phyloP scores from a whole-genome alignment of 768 basidiomycete genomes.

The Mycena maculata region DNA sequence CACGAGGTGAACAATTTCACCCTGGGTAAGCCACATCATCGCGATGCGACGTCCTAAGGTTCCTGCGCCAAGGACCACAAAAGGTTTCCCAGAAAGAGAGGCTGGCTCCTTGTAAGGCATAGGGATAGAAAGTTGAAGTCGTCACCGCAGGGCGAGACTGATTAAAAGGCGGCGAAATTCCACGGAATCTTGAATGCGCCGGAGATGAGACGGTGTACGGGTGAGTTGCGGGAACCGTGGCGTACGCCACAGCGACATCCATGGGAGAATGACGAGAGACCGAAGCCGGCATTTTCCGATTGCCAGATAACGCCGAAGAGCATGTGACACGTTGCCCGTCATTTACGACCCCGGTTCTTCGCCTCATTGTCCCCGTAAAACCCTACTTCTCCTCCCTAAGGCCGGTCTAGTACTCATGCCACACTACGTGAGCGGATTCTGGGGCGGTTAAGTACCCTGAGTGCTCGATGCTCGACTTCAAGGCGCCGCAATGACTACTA shows the following conservation, averaged over 20 bases:
- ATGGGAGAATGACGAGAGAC: no score
- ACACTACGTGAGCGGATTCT: neutral
- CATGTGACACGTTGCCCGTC: no score
- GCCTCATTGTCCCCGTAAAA: no score
- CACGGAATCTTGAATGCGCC: no score
- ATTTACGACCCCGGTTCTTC: no score
- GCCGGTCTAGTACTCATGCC: no score
- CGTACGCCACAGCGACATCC: no score
- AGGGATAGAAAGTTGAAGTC: neutral
- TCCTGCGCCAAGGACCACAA: slow-evolving; percentile 29
- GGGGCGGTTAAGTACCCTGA: neutral
- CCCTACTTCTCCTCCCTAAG: no score
- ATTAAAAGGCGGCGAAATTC: neutral
- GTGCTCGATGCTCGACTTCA: neutral
- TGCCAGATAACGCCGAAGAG: no score
- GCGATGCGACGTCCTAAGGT: slow-evolving; percentile 33
- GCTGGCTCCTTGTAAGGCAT: slow-evolving; percentile 27
- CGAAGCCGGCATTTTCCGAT: no score
- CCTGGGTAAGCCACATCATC: slow-evolving; percentile 35
- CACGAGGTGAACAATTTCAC: slow-evolving; percentile 31
- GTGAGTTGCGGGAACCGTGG: no score
- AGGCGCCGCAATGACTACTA: slow-evolving; percentile 6
- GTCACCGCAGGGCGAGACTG: neutral
- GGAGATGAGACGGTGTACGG: no score
- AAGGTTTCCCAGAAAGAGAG: slow-evolving; percentile 23